Percentiles rank a stretch among this genome's conserved stretches.
phyloP scores from a whole-genome alignment of 768 basidiomycete genomes.

The Tylopilus sp. region DNA sequence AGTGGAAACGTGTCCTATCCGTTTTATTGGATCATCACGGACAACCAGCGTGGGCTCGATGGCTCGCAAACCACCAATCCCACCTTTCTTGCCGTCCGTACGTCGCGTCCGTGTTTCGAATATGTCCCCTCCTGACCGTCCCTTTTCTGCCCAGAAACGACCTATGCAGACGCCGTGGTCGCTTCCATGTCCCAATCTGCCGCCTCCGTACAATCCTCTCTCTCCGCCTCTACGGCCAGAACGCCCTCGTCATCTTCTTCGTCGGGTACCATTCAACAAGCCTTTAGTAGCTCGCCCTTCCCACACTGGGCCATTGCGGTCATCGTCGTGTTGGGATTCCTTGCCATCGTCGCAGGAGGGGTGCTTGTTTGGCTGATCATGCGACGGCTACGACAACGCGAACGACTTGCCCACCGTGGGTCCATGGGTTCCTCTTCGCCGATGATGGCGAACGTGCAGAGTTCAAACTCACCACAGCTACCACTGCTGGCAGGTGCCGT shows the following conservation, averaged over 20 bases:
- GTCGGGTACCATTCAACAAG: slow-evolving; percentile 47
- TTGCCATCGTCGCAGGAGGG: slow-evolving; percentile 71
- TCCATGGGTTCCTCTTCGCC: slow-evolving; percentile 80
- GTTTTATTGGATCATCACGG: slow-evolving; percentile 76
- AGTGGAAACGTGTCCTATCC: slow-evolving; percentile 54
- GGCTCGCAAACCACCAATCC: slow-evolving; percentile 62
- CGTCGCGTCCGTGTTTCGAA: slow-evolving; percentile 36
- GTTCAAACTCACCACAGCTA: slow-evolving; percentile 40
- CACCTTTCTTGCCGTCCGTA: slow-evolving; percentile 78
- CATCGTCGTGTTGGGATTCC: slow-evolving; percentile 80
- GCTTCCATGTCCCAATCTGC: slow-evolving; percentile 49
- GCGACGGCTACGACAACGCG: slow-evolving; percentile 58
- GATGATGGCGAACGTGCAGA: slow-evolving; percentile 70
- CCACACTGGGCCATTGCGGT: slow-evolving; percentile 93
- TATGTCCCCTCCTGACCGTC: slow-evolving; percentile 5
- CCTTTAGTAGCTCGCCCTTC: slow-evolving; percentile 42
- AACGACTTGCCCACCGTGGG: slow-evolving; percentile 53
- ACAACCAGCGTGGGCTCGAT: slow-evolving; percentile 50
- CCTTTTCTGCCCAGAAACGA: slow-evolving; percentile 54
- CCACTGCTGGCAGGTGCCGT: slow-evolving; percentile 42
- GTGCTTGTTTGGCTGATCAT: slow-evolving; percentile 70
- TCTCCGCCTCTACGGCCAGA: too few species aligned
- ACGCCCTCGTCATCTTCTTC: slow-evolving; percentile 29
- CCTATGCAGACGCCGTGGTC: slow-evolving; percentile 62
- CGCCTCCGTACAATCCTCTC: slow-evolving; percentile 32